These are phyloP conservation scores for Zizania latifolia DNA, from an alignment of 176 grass and related monocot species.

Conservation along the genomic window DNA sequence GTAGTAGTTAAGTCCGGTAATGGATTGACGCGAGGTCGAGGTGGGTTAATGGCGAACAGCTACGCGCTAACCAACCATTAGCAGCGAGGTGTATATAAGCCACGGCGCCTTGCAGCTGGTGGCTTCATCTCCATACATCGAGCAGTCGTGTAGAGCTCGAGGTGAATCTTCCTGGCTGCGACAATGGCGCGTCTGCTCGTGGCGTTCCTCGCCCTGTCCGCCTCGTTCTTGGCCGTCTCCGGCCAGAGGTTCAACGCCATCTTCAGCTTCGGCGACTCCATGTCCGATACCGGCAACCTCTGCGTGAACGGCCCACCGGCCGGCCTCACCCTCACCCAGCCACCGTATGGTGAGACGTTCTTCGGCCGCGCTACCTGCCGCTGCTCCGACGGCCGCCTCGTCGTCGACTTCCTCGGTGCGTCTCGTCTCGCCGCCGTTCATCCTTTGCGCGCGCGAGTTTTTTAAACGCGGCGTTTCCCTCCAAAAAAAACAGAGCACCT, in stretches of 20 bases:
- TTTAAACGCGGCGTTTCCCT: constrained; percentile 44
- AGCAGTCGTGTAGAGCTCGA: neutral
- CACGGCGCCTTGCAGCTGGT: neutral
- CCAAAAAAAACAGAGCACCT: constrained; percentile 33
- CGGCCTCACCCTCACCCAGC: constrained; percentile 61
- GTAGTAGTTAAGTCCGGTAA: no score
- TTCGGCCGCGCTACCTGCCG: constrained; percentile 79
- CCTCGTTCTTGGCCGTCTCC: constrained; percentile 21
- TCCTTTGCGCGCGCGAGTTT: neutral
- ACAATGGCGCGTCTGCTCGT: constrained; percentile 42
- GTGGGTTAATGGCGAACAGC: constrained; percentile 43
- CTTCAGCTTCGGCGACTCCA: constrained; percentile 85
- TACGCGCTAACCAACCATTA: constrained; percentile 24
- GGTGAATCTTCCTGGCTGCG: neutral
- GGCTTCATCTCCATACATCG: neutral
- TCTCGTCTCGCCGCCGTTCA: neutral
- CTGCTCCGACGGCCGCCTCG: constrained; percentile 87
- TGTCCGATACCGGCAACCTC: constrained; percentile 89
- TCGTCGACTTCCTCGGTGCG: constrained; percentile 79
- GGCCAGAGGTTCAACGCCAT: constrained; percentile 73
- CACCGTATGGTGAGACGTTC: constrained; percentile 72
- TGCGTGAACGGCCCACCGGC: constrained; percentile 58
- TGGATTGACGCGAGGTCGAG: constrained; percentile 9
- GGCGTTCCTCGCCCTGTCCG: constrained; percentile 14
- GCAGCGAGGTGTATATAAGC: constrained; percentile 34